Evolutionary conservation across 2,329 filamentous ascomycete species (phyloP), one percentile per base, ranked within the genome.

Genomic region (Nemania sp.): DNA sequence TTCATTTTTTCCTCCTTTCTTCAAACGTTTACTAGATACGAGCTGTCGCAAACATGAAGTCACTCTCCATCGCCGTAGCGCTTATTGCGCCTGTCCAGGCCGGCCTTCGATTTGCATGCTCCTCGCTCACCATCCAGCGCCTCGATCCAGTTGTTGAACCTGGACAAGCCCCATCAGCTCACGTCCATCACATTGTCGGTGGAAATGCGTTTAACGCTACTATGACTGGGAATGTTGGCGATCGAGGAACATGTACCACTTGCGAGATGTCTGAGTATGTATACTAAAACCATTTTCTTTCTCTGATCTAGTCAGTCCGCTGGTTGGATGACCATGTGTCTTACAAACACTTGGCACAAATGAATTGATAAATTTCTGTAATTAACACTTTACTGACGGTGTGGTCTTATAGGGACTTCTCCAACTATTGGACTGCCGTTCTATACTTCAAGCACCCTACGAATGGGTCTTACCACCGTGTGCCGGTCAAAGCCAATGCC

Each of bases 371-470:
- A n/a, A n/a, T n/a, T n/a, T n/a, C n/a, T n/a, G n/a, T n/a, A n/a
- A n/a, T n/a, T n/a, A n/a, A 39, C 3, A 13, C 12, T 3, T 39
- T 46, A 35, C 32, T 69, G 50, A 71, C 67, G 48, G 57, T 64
- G 3, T 63, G 67, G 1, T 37, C 39, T 21, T 5, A 18, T 15
- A 57, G 55, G 60, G 71, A 73, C 57, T 72, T 73, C 39, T 69
- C 66, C 40, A 73, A 73, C 59, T 73, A 73, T 62, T 72, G 71
- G 71, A 73, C 71, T n/a, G 70, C 71, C 5, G 70, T 72, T n/a
- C 43, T 73, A 12, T 72, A 72, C 63, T 72, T 73, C 67, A 71
- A 72, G 62, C 71, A 73, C 54, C 69, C 69, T 10, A 65, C 65
- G 4, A 73, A 73, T 57, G 71, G 71, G 34, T 69, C 70, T n/a